Evolutionary conservation across 208 protist species (phyloP).

Genomic region (Acanthamoeba triangularis): DNA sequence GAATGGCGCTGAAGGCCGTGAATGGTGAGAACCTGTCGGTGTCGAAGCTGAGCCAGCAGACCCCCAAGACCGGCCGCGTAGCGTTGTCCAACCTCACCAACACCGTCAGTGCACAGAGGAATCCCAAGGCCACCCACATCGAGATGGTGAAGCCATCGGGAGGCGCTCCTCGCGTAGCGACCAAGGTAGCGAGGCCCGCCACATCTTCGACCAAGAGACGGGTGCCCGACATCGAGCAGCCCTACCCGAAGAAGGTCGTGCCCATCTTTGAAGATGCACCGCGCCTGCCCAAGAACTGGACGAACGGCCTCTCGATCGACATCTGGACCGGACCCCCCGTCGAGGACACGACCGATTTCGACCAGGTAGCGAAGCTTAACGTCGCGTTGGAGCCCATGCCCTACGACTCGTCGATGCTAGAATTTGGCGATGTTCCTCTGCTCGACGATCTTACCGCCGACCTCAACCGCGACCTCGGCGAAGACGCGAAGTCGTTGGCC

Average conservation of each 20-base stretch:
- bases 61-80: not conserved
- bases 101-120: not conserved
- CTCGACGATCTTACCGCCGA: not conserved
- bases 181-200: not conserved
- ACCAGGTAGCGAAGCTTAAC: not conserved
- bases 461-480: conserved; percentile 20
- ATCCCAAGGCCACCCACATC: not conserved
- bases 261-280: conserved; percentile 11
- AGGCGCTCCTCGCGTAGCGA: not conserved
- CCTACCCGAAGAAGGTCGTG: conserved; percentile 17
- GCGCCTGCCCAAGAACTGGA: conserved; percentile 33
- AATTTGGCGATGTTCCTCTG: not conserved
- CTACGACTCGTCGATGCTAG: not conserved
- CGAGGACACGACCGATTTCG: not conserved
- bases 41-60: not conserved
- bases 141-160: not conserved
- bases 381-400: not conserved
- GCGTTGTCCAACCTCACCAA: conserved; percentile 24
- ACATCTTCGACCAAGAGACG: not conserved
- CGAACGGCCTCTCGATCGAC: not conserved
- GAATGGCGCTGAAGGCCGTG: not conserved
- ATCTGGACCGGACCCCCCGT: not conserved
- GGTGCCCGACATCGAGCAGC: conserved; percentile 46
- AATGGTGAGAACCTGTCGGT: not conserved
- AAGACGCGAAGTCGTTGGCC: not conserved